phyloP scores from a whole-genome alignment of 495 filamentous ascomycete genomes.

The Annulohypoxylon bovei region DNA sequence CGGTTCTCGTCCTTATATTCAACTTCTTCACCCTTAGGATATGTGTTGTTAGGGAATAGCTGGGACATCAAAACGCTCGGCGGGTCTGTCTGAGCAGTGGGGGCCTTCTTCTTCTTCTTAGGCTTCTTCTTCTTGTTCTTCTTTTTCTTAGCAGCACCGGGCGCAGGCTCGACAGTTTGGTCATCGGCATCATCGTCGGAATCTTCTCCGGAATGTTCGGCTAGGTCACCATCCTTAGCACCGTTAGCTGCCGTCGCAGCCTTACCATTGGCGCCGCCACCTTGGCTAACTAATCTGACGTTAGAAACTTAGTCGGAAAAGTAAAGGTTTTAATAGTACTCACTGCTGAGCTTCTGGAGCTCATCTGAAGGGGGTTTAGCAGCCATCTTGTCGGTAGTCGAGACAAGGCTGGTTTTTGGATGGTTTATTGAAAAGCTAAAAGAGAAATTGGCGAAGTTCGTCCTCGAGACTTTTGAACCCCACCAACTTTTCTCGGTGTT shows the following conservation, averaged over 20 bases:
- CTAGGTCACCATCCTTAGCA: slow-evolving; percentile 55
- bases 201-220: slow-evolving; percentile 72
- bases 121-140: slow-evolving; percentile 87
- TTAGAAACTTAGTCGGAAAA: slow-evolving; percentile 12
- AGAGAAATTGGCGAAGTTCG: background rate
- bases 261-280: slow-evolving; percentile 63
- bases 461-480: slow-evolving; percentile 23
- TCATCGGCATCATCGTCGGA: slow-evolving; percentile 71
- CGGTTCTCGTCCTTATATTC: slow-evolving; percentile 80
- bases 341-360: slow-evolving; percentile 56
- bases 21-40: slow-evolving; percentile 83
- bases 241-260: slow-evolving; percentile 56
- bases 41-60: slow-evolving; percentile 78
- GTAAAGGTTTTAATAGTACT: slow-evolving; percentile 4
- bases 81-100: slow-evolving; percentile 78
- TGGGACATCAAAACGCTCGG: slow-evolving; percentile 78
- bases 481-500: slow-evolving; percentile 22
- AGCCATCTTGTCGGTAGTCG: slow-evolving; percentile 48
- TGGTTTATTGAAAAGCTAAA: background rate
- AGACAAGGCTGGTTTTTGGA: slow-evolving; percentile 7
- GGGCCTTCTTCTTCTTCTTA: slow-evolving; percentile 79
- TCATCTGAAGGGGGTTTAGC: slow-evolving; percentile 54
- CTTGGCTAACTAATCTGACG: slow-evolving; percentile 47
- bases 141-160: slow-evolving; percentile 59
- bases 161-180: slow-evolving; percentile 46